Conservation (phyloP, 2,329 filamentous ascomycete species). For the Pezicula rhizophila region DNA sequence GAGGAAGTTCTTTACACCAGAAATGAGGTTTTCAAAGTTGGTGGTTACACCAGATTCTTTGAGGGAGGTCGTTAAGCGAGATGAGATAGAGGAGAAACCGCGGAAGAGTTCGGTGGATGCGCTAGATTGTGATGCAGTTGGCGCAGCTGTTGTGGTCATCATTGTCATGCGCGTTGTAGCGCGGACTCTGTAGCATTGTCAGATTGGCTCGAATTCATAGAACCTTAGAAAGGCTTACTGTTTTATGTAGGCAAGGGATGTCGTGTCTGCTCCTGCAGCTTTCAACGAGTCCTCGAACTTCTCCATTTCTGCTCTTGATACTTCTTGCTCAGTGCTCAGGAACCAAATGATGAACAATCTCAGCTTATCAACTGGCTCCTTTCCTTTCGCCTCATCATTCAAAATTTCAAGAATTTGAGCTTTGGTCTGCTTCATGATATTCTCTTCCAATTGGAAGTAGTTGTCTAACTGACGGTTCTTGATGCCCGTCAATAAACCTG, state of each 20-base stretch:
- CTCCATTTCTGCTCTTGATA: slow-evolving; percentile 74
- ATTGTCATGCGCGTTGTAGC: slow-evolving; percentile 98
- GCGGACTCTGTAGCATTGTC: slow-evolving; percentile 55
- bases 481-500: slow-evolving; percentile 69
- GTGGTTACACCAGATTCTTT: slow-evolving; percentile 80
- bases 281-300: slow-evolving; percentile 81
- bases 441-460: slow-evolving; percentile 93
- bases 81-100: slow-evolving; percentile 87
- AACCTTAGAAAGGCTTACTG: slow-evolving; percentile 51
- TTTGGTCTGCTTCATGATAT: slow-evolving; percentile 85
- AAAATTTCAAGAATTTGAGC: slow-evolving; percentile 82
- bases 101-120: slow-evolving; percentile 77
- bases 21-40: slow-evolving; percentile 91
- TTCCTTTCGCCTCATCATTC: slow-evolving; percentile 75
- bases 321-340: slow-evolving; percentile 85
- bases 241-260: slow-evolving; percentile 77
- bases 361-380: slow-evolving; percentile 80
- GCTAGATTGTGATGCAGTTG: slow-evolving; percentile 48
- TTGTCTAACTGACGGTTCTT: slow-evolving; percentile 94
- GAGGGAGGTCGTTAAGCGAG: slow-evolving; percentile 85
- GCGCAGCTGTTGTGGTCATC: slow-evolving; percentile 74
- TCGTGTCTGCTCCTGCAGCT: slow-evolving; percentile 67
- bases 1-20: slow-evolving; percentile 97
- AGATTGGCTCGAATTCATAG: slow-evolving; percentile 4
- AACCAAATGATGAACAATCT: slow-evolving; percentile 96